Base-by-base conservation (phyloP, 2,329 filamentous ascomycete genomes). In the Nemania sp. region DNA sequence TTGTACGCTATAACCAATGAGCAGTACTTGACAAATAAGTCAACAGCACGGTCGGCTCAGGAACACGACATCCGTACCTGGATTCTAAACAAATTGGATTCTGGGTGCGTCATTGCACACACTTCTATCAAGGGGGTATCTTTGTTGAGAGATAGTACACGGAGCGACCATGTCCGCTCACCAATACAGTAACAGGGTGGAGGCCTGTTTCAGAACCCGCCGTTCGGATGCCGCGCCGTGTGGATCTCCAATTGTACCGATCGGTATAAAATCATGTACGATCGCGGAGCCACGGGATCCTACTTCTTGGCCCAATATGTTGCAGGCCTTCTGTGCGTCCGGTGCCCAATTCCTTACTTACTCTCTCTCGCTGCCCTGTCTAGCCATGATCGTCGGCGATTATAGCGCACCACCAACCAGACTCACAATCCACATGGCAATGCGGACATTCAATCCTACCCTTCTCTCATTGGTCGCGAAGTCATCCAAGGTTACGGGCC, bases 391-490 rank as follows among this genome's bases (percentile, higher is more conserved):
- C 32, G 6, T 15, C 18, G 43, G n/a, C 32, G 2, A 41, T 60
- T 82, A 98, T 77, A 98, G 83, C n/a, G 94, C 94, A 15, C 95
- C 95, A 0, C 95, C 95, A 7, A 97, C 87, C 38, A 93, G 83
- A 74, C 89, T 88, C 5, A 98, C 94, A 80, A 97, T 92, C 93
- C 93, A 97, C 94, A 98, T 97, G 3, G 94, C 93, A 69, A 97
- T 80, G 67, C 93, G 85, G 45, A 99, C 96, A 78, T 93, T 90
- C 76, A 97, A 83, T 0, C 93, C 90, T 0, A 98, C 96, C 66
- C 93, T 89, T 68, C 96, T 86, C 77, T 99, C 96, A 5, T 88
- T 89, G 74, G 84, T 91, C 60, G 91, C 88, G 79, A 98, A 91
- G 79, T 98, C 94, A 64, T 93, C 91, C 69, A 91, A 84, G 11